A percentile compares a stretch with the other conserved stretches of the same genome.
Evolutionary conservation across 306 rosid genomes (phyloP).

Genomic region (Cercis canadensis): DNA sequence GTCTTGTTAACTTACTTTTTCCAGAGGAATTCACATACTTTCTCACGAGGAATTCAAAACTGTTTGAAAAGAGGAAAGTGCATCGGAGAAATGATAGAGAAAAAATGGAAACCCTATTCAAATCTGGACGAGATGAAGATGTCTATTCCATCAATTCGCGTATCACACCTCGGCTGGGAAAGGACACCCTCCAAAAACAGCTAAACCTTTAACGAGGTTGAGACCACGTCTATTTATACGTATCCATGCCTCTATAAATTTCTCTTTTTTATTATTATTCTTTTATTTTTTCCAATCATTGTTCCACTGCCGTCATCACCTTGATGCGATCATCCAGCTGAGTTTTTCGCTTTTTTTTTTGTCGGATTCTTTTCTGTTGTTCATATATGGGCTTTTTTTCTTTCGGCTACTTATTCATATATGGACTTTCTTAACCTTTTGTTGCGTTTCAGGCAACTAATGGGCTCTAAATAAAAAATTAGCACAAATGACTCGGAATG

Average conservation of each 20-base stretch:
- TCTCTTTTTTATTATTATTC: not conserved
- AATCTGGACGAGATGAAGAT: not conserved
- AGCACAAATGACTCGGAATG: too few relatives aligned
- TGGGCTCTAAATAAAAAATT: too few relatives aligned
- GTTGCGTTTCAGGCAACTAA: too few relatives aligned
- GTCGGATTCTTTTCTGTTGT: too few relatives aligned
- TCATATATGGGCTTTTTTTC: too few relatives aligned
- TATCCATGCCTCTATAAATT: constrained; percentile 15
- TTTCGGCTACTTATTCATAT: too few relatives aligned
- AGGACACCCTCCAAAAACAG: constrained; percentile 22
- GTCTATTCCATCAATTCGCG: constrained; percentile 4
- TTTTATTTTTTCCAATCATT: not conserved
- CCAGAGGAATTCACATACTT: constrained; percentile 36
- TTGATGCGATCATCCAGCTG: too few relatives aligned
- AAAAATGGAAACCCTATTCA: constrained; percentile 25
- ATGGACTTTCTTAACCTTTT: too few relatives aligned
- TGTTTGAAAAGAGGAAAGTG: constrained; percentile 32
- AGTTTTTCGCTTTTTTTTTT: too few relatives aligned
- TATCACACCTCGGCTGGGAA: constrained; percentile 22
- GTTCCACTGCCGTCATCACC: not conserved
- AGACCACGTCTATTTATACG: constrained; percentile 25
- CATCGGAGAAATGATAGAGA: constrained; percentile 27
- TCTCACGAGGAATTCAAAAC: not conserved
- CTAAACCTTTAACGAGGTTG: not conserved
- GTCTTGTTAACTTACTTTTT: constrained; percentile 32